These are phyloP conservation scores for Polyporus tsugae DNA, from an alignment of 1,284 basidiomycete species.

Conservation along the genomic window DNA sequence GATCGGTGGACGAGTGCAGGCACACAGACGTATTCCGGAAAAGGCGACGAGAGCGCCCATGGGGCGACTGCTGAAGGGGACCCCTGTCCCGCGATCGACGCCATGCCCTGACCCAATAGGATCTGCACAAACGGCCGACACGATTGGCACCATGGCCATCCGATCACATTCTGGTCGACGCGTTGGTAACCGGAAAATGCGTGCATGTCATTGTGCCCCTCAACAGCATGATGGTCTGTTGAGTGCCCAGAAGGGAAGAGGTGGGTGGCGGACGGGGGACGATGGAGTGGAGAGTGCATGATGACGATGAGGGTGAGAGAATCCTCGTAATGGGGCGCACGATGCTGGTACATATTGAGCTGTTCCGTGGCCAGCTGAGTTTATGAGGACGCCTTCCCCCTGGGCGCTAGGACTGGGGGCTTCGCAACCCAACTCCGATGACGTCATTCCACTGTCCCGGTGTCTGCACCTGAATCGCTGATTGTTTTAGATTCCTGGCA, in stretches of 20 bases:
- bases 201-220: neutral
- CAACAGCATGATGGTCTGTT: neutral
- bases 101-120: neutral
- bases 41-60: constrained; percentile 9
- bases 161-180: neutral
- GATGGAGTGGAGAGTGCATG: constrained; percentile 9
- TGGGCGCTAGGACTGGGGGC: constrained; percentile 1
- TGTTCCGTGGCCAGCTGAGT: neutral
- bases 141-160: constrained; percentile 20
- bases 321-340: constrained; percentile 1
- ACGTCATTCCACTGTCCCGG: constrained; percentile 3
- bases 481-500: neutral
- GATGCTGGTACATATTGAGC: neutral
- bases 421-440: neutral
- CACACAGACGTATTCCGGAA: constrained; percentile 19
- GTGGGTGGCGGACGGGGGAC: neutral
- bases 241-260: neutral
- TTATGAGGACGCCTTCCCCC: neutral
- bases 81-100: constrained; percentile 9
- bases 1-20: constrained; percentile 27
- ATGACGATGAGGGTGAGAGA: constrained; percentile 6
- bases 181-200: neutral
- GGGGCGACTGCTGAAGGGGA: neutral
- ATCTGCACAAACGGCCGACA: constrained; percentile 21
- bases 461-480: too few relatives aligned